Percentiles rank a stretch among this genome's conserved stretches.
Evolutionary conservation across 306 rosid species (phyloP).

Genomic region (Sicyos edulis): DNA sequence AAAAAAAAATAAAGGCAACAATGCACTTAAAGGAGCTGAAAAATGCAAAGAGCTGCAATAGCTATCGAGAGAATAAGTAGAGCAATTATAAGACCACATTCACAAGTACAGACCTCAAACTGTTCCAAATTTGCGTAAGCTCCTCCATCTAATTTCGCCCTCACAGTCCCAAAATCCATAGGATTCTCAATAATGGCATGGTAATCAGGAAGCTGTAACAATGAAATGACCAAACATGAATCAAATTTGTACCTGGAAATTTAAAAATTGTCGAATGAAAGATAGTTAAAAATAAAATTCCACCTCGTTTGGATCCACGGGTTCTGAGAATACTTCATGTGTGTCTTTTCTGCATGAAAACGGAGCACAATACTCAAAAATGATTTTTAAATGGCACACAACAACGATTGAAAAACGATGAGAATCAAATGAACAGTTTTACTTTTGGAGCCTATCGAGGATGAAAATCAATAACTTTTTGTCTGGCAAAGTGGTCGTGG

Average conservation of each 20-base stretch:
- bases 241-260: conserved; percentile 14
- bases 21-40: not conserved
- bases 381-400: conserved; percentile 20
- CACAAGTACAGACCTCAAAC: conserved; percentile 65
- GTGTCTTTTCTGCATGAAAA: conserved; percentile 78
- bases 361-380: conserved; percentile 32
- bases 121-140: conserved; percentile 59
- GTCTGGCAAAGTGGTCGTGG: conserved; percentile 99
- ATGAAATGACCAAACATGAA: conserved; percentile 24
- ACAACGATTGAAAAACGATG: conserved; percentile 4
- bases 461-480: conserved; percentile 97
- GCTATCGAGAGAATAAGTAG: too few species aligned
- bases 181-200: conserved; percentile 65
- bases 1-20: conserved; percentile 10
- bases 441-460: conserved; percentile 99
- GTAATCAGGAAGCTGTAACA: conserved; percentile 83
- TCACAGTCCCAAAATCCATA: conserved; percentile 86
- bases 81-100: conserved; percentile 5
- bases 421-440: conserved; percentile 20
- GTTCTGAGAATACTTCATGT: conserved; percentile 84
- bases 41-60: not conserved
- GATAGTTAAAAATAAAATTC: not conserved
- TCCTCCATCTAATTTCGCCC: conserved; percentile 61
- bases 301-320: conserved; percentile 95
- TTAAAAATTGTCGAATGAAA: conserved; percentile 13